Base-by-base conservation (phyloP, 2,329 filamentous ascomycete genomes). In the Phoma sp. region DNA sequence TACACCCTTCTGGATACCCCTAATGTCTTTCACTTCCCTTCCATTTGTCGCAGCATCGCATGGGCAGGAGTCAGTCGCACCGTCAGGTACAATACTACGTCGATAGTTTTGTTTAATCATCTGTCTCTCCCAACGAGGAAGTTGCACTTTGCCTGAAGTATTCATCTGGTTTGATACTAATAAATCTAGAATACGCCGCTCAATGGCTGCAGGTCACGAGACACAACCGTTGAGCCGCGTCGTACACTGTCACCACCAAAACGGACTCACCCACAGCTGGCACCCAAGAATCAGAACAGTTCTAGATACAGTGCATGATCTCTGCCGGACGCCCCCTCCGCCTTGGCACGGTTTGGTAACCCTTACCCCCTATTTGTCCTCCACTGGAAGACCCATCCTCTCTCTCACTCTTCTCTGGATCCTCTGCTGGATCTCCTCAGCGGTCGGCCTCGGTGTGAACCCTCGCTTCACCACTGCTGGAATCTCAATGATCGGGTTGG, bases 1-100 rank as follows among this genome's bases (percentile, higher is more conserved):
- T 51, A 57, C 37, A 55, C 47, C 48, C 14, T 53, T 62, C 47
- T 53, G 58, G 65, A 72, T 72, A 72, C 68, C 68, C 68, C 63
- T 61, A 59, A 63, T 62, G 30, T 42, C 47, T 52, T 50, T 49
- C 50, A 47, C 40, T 30, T 29, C 39, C 33, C 55, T 47, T 54
- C 20, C 25, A 40, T 46, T 34, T 53, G 38, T 47, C 39, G 26
- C 42, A 42, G 37, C 32, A 45, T 53, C 30, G 51, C 51, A 45
- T 49, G 39, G 40, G n/a, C 46, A 39, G 33, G 34, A 37, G 45
- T 49, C 23, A 30, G 51, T 54, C 29, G 40, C 34, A 46, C 46
- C 17, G 17, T 26, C 51, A 54, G 51, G 40, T 45, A 49, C 45
- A 54, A 42, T 49, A 37, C 51, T 54, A 54, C 46, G 49, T 49